Evolutionary conservation across 208 protist species (phyloP).

Genomic region (Leishmania mexicana): DNA sequence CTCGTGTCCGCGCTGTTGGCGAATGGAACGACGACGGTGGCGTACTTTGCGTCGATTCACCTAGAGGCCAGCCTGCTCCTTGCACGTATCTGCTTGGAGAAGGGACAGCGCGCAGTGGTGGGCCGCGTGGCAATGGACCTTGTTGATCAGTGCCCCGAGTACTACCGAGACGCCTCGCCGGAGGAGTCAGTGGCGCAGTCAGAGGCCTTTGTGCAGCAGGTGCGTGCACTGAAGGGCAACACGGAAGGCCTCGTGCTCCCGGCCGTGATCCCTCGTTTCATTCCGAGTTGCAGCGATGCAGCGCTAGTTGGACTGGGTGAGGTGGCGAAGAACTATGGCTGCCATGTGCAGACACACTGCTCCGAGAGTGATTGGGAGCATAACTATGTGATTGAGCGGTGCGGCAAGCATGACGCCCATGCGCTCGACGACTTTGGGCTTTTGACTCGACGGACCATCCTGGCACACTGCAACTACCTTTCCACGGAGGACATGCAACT

Average conservation of each 20-base stretch:
- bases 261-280: constrained; percentile 94
- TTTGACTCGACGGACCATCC: constrained; percentile 73
- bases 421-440: constrained; percentile 87
- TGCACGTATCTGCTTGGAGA: constrained; percentile 70
- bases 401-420: constrained; percentile 82
- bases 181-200: constrained; percentile 62
- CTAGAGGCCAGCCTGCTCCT: constrained; percentile 76
- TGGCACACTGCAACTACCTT: constrained; percentile 93
- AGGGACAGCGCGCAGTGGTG: constrained; percentile 90
- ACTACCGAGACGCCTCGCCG: constrained; percentile 88
- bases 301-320: constrained; percentile 81
- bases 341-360: constrained; percentile 79
- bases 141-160: constrained; percentile 76
- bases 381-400: constrained; percentile 87
- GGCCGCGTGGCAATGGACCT: constrained; percentile 94
- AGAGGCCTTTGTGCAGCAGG: constrained; percentile 65
- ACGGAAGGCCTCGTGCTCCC: constrained; percentile 66
- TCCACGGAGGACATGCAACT: constrained; percentile 83
- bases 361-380: constrained; percentile 91
- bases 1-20: constrained; percentile 74
- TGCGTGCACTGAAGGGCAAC: constrained; percentile 56
- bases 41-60: constrained; percentile 93
- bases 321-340: constrained; percentile 72
- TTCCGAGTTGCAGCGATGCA: constrained; percentile 88
- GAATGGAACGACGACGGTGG: constrained; percentile 92